Evolutionary conservation across 1,284 basidiomycete species (phyloP).

Genomic region (Leccinum pachyderme): DNA sequence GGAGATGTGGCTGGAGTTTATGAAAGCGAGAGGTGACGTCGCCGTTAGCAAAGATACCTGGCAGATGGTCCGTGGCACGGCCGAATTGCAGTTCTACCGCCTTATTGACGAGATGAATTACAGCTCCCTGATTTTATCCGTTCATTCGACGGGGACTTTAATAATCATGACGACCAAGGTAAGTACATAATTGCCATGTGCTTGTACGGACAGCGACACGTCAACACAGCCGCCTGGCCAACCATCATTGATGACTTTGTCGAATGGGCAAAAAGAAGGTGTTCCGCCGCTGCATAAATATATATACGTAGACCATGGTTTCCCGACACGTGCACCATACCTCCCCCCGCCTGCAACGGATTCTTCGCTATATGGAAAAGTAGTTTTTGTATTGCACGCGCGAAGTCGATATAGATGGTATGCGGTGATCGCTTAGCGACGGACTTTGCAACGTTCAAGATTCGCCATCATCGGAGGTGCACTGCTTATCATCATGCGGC

Average conservation of each 20-base stretch:
- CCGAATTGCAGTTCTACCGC: not conserved
- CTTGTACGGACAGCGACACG: constrained; percentile 4
- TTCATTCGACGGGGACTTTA: constrained; percentile 77
- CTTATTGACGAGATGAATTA: constrained; percentile 4
- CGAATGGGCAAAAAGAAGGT: constrained; percentile 53
- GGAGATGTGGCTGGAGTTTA: constrained; percentile 83
- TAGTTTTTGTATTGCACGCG: constrained; percentile 1
- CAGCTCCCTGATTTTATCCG: constrained; percentile 83
- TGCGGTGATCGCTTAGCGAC: constrained; percentile 2
- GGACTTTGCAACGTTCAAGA: constrained; percentile 4
- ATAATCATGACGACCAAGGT: constrained; percentile 87
- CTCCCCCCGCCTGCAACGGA: constrained; percentile 3
- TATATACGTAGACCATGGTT: not conserved
- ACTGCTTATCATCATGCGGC: constrained; percentile 7
- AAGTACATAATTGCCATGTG: constrained; percentile 3
- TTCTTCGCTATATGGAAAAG: not conserved
- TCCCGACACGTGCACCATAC: not conserved
- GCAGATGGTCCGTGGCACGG: constrained; percentile 64
- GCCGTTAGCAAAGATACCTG: constrained; percentile 95
- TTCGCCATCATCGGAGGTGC: constrained; percentile 8
- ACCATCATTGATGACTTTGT: constrained; percentile 89
- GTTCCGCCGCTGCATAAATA: constrained; percentile 3
- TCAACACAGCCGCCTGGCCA: constrained; percentile 77
- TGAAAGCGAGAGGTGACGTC: constrained; percentile 68
- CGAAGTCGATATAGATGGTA: constrained; percentile 1